phyloP scores from a whole-genome alignment of 2,329 filamentous ascomycete genomes.

The Sphaceloma murrayae region DNA sequence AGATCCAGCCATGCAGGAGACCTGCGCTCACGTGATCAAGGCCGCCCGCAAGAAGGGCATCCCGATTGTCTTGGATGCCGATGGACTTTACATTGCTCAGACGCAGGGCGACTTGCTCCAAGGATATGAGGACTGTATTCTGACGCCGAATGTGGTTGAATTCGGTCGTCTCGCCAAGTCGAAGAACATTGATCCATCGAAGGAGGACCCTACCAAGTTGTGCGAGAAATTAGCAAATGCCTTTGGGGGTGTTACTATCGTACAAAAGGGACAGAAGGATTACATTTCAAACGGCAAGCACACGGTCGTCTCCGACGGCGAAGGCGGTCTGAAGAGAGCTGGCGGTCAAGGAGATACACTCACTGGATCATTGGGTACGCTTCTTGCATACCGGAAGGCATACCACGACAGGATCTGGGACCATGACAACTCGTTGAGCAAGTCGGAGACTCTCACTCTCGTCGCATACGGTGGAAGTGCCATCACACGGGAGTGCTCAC shows the following conservation, averaged over 20 bases:
- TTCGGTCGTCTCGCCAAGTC: slow-evolving; percentile 73
- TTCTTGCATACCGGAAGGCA: slow-evolving; percentile 78
- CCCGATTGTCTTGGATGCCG: slow-evolving; percentile 83
- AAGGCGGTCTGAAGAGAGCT: slow-evolving; percentile 72
- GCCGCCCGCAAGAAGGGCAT: slow-evolving; percentile 64
- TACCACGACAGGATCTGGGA: slow-evolving; percentile 80
- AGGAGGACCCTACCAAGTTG: slow-evolving; percentile 46
- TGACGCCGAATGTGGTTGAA: slow-evolving; percentile 93
- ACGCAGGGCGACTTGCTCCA: slow-evolving; percentile 64
- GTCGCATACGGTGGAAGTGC: slow-evolving; percentile 79
- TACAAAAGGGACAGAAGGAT: slow-evolving; percentile 80
- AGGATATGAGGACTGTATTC: slow-evolving; percentile 72
- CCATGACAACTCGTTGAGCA: slow-evolving; percentile 45
- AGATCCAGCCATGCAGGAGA: slow-evolving; percentile 81
- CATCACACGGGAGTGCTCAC: slow-evolving; percentile 83
- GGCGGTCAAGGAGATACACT: slow-evolving; percentile 42
- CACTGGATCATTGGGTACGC: slow-evolving; percentile 78
- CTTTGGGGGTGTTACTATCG: slow-evolving; percentile 77
- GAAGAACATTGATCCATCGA: slow-evolving; percentile 54
- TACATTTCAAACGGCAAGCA: slow-evolving; percentile 69
- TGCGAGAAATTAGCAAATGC: slow-evolving; percentile 61
- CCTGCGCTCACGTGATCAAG: slow-evolving; percentile 65
- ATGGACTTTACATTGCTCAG: slow-evolving; percentile 72
- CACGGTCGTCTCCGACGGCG: slow-evolving; percentile 66
- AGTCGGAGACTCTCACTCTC: slow-evolving; percentile 55